Conservation (phyloP, 176 grass and related monocot genomes). For the Tillandsia leiboldiana region DNA sequence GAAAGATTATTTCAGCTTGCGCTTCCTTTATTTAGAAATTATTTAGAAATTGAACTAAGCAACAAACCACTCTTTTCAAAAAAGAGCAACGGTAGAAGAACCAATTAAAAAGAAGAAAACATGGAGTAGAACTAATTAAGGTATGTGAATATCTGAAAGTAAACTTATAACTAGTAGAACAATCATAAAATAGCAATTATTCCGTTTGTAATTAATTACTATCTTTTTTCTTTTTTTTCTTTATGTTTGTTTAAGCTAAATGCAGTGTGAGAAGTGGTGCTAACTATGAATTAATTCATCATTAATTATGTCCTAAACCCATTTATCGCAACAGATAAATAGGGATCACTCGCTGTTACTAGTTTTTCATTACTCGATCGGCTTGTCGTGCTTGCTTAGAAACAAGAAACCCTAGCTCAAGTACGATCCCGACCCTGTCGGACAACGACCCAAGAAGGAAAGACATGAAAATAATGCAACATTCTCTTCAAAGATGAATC, state of each 20-base stretch:
- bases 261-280: not conserved
- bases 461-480: conserved; percentile 18
- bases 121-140: no score
- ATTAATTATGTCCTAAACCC: not conserved
- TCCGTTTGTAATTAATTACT: not conserved
- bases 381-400: not conserved
- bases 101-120: no score
- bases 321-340: not conserved
- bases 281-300: not conserved
- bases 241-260: not conserved
- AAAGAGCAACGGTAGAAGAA: no score
- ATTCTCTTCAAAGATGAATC: conserved; percentile 31
- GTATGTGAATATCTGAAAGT: no score
- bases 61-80: no score
- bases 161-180: not conserved
- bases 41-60: no score
- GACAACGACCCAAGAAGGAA: conserved; percentile 13
- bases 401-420: conserved; percentile 7
- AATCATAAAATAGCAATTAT: not conserved
- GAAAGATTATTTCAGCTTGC: no score
- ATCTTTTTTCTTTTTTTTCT: not conserved
- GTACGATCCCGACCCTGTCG: conserved; percentile 32
- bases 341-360: not conserved
- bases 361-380: not conserved
- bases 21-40: no score